phyloP scores from a whole-genome alignment of 2,329 filamentous ascomycete genomes.

The Endothia cerciana region DNA sequence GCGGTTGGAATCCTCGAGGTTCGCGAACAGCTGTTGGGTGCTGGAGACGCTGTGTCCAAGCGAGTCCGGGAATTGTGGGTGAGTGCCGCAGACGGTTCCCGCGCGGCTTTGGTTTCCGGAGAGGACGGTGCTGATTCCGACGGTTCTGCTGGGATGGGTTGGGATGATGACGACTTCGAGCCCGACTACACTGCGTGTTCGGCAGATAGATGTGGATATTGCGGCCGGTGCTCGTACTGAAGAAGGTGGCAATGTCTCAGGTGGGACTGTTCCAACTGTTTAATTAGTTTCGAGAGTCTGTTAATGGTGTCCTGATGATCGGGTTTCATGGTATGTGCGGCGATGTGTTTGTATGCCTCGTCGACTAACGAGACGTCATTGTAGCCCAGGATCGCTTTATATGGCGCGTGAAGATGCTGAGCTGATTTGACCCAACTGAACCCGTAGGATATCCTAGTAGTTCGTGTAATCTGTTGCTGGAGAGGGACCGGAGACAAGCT shows the following conservation, averaged over 20 bases:
- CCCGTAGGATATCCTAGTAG: too few species aligned
- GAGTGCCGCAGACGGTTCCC: slow-evolving; percentile 4
- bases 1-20: slow-evolving; percentile 32
- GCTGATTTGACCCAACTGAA: too few species aligned
- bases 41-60: slow-evolving; percentile 34
- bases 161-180: slow-evolving; percentile 7
- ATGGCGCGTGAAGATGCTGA: too few species aligned
- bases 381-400: too few species aligned
- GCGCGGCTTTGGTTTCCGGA: not conserved
- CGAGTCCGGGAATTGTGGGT: slow-evolving; percentile 34
- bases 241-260: not conserved
- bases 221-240: slow-evolving; percentile 33
- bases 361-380: too few species aligned
- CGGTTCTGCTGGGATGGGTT: slow-evolving; percentile 15
- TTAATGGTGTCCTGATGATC: too few species aligned
- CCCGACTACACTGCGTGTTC: slow-evolving; percentile 34
- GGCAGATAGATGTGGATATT: slow-evolving; percentile 33
- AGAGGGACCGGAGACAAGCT: too few species aligned
- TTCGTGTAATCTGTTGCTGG: too few species aligned
- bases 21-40: slow-evolving; percentile 32
- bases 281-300: not conserved
- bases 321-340: too few species aligned
- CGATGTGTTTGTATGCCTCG: too few species aligned
- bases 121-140: not conserved
- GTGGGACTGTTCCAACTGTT: not conserved